Percentiles rank a stretch among this genome's conserved stretches.
Evolutionary conservation across 2,329 filamentous ascomycete genomes (phyloP).

Genomic region (Cladosporium austrohemisphaericum): DNA sequence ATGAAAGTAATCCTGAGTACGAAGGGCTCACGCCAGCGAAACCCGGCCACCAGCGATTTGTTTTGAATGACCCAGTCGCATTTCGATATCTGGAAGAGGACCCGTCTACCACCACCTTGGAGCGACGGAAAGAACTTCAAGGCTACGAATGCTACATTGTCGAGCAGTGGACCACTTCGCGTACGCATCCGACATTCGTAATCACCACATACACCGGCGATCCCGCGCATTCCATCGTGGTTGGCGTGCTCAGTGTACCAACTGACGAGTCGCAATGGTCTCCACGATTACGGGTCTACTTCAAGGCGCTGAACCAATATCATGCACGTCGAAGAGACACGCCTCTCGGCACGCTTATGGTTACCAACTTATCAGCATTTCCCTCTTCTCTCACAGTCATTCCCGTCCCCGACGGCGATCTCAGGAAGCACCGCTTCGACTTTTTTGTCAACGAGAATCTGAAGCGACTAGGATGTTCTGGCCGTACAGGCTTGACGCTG

Average conservation of each 20-base stretch:
- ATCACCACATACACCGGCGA: conserved; percentile 94
- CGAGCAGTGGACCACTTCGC: conserved; percentile 96
- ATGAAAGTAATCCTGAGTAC: conserved; percentile 22
- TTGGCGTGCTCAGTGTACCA: conserved; percentile 77
- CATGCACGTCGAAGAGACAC: conserved; percentile 83
- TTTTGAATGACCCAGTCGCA: conserved; percentile 64
- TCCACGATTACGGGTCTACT: conserved; percentile 72
- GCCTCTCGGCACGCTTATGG: conserved; percentile 77
- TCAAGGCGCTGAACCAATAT: conserved; percentile 78
- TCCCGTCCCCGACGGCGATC: conserved; percentile 78
- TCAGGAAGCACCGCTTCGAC: conserved; percentile 71
- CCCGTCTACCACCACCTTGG: conserved; percentile 67
- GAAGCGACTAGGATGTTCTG: conserved; percentile 88
- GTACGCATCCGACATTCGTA: conserved; percentile 82
- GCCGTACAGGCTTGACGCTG: conserved; percentile 79
- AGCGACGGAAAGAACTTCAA: conserved; percentile 64
- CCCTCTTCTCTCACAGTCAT: conserved; percentile 93
- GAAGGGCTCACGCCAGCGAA: conserved; percentile 19
- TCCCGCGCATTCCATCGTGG: conserved; percentile 69
- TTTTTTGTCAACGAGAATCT: conserved; percentile 95
- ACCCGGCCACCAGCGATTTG: conserved; percentile 53
- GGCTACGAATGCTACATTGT: conserved; percentile 94
- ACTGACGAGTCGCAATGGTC: conserved; percentile 79
- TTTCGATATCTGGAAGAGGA: conserved; percentile 83
- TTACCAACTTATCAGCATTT: conserved; percentile 89